Evolutionary conservation across 192 early-diverging fungal genomes (phyloP).

Genomic region (Backusella macrospora): DNA sequence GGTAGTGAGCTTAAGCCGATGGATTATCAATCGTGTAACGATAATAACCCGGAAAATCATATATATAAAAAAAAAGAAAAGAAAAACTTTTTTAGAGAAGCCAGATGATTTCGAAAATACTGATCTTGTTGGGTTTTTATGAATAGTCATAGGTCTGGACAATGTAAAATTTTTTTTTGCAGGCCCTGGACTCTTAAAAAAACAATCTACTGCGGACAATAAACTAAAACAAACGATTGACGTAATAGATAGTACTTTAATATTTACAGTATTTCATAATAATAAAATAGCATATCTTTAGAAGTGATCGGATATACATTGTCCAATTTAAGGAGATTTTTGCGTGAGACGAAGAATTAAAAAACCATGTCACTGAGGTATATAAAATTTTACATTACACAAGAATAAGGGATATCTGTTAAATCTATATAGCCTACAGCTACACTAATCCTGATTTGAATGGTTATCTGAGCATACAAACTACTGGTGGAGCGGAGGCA

Average conservation of each 20-base stretch:
- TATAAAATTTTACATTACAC: background rate
- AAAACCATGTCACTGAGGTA: background rate
- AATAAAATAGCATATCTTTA: background rate
- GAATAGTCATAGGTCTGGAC: background rate
- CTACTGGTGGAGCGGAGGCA: background rate
- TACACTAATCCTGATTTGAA: constrained; percentile 9
- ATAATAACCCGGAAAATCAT: background rate
- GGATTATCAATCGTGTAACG: constrained; percentile 8
- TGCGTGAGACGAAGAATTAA: background rate
- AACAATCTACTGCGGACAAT: background rate
- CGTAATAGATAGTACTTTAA: background rate
- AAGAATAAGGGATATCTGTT: constrained; percentile 12
- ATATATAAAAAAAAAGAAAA: background rate
- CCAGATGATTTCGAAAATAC: background rate
- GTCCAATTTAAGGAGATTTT: background rate
- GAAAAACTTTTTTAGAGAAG: background rate
- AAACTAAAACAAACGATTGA: background rate
- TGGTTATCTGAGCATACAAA: constrained; percentile 2
- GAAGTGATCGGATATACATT: background rate
- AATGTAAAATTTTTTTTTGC: background rate
- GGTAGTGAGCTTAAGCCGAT: constrained; percentile 5
- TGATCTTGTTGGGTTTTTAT: background rate
- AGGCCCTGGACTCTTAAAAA: background rate
- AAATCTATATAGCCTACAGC: background rate
- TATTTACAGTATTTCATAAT: background rate